Base-by-base conservation (phyloP, 2,329 filamentous ascomycete genomes). In the Biscogniauxia marginata region DNA sequence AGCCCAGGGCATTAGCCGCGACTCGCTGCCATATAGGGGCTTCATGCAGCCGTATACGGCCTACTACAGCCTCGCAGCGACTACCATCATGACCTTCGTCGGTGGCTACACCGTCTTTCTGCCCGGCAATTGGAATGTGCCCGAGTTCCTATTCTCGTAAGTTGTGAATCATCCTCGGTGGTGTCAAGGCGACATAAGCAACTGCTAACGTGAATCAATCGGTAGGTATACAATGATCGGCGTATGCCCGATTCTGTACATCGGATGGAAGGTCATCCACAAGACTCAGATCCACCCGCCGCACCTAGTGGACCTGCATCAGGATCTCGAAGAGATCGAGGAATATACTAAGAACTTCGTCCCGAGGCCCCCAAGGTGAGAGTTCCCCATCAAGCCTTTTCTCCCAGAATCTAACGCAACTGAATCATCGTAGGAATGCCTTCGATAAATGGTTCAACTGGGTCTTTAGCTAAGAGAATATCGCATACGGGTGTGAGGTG, bases 61-160 rank as follows among this genome's bases (percentile, higher is more conserved):
- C 0, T 93, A 83, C 67, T 84, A 86, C 49, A 86, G 84, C 0
- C 73, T 91, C 5, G 69, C 76, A 0, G 84, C 82, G 22, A 89
- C 85, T 1, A 82, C 83, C 49, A 71, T 89, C 60, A 92, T 93
- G 86, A 82, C 86, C 0, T 85, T 93, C 63, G 84, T 92, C 1
- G 84, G 87, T 7, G 90, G 90, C 0, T 93, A 92, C 60, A 81
- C 86, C 0, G 88, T 93, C 1, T 95, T 93, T 65, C 70, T 93
- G 47, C 85, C 87, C 0, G 77, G 81, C 0, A 79, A 80, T 4
- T 93, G 88, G 90, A 79, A 84, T 57, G 68, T 88, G 0, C 80
- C 86, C 6, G 84, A 82, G 6, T 95, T 93, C 69, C 71, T 93
- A 23, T 91, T 91, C 71, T 88, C 85, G 72, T 85, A 64, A 76